Evolutionary conservation across 345 rosid species (phyloP), one percentile per base, ranked within the genome.

Genomic region (Populus tremula): DNA sequence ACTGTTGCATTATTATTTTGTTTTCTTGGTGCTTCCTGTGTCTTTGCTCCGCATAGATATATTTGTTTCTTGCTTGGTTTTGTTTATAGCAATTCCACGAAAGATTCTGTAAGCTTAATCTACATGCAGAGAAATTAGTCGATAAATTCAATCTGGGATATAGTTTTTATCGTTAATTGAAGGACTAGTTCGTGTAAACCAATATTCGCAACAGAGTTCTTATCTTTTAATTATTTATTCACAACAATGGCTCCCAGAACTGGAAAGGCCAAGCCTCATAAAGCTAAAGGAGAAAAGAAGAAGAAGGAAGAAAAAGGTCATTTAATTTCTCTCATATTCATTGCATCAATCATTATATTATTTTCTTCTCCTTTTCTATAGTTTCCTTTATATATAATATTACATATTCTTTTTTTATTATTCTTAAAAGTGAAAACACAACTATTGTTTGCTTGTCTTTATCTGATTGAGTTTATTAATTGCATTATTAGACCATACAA

Each of bases 241-340:
- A 1, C 64, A n/a, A 62, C 68, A 69, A 31, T 82, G 85, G 85
- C 82, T 78, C 85, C 85, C 4, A 78, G 78, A 75, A 78, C 82
- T 41, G 85, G 85, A 20, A 82, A 78, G 79, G 75, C 85, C 21
- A 82, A 82, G 59, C 79, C 79, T 5, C 82, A 82, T 71, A 82
- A 82, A 67, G 82, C 81, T 47, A 82, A 78, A 21, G 85, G 85
- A 64, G 85, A 82, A 13, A 82, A 78, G 31, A 82, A 82, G 81
- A 82, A 82, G 62, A 82, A 78, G 74, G 85, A 82, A 66, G 85
- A 82, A 69, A 82, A 78, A 82, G 85, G 85, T 82, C 73, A 39
- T 18, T 20, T 62, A n/a, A 35, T 11, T 20, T 21, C 70, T 27
- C 1, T 67, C 70, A 29, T 67, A 7, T n/a, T 36, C 70, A 33